These are phyloP conservation scores for Toxicodendron radicans DNA, from an alignment of 345 rosid genomes.

Conservation along the genomic window DNA sequence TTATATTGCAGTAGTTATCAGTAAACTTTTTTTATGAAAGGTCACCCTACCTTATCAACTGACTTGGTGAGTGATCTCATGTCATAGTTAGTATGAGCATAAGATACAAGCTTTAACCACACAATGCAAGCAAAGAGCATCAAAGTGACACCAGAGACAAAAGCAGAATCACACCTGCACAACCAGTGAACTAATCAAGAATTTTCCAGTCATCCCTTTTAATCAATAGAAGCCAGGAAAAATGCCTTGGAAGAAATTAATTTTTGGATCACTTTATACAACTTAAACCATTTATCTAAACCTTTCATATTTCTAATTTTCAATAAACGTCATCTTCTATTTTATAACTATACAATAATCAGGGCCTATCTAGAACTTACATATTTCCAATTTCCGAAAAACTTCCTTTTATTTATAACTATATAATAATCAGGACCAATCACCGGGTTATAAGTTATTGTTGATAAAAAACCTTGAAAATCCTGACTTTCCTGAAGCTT, in stretches of 20 bases:
- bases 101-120: constrained; percentile 94
- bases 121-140: constrained; percentile 96
- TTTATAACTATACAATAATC: background rate
- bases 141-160: constrained; percentile 78
- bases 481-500: background rate
- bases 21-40: background rate
- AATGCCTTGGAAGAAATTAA: background rate
- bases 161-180: constrained; percentile 88
- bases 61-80: constrained; percentile 67
- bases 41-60: constrained; percentile 56
- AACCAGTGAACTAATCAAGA: constrained; percentile 15
- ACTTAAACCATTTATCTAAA: background rate
- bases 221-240: background rate
- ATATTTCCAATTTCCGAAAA: background rate
- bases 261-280: background rate
- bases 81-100: constrained; percentile 89
- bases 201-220: background rate
- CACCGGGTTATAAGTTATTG: background rate
- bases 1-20: background rate
- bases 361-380: background rate
- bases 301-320: background rate
- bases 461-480: background rate
- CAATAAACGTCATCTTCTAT: background rate
- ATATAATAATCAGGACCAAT: background rate
- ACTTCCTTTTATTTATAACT: background rate